phyloP scores from a whole-genome alignment of 352 stramenopile species.

The Globisporangium canariense region DNA sequence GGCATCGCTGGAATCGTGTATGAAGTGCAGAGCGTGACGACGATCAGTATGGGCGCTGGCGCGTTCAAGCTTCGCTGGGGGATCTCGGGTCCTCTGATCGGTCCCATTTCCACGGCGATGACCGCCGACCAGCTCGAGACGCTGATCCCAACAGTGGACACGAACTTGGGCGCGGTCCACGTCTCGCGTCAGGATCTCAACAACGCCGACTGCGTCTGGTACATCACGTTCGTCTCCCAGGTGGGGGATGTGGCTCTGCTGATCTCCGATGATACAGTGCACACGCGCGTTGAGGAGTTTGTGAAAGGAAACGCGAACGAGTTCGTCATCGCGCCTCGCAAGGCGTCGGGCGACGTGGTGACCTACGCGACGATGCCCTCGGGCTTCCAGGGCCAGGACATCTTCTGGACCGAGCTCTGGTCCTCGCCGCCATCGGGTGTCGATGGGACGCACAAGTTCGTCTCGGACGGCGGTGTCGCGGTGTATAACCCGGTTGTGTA shows the following conservation, averaged over 20 bases:
- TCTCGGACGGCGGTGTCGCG: slow-evolving; percentile 89
- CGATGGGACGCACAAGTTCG: slow-evolving; percentile 89
- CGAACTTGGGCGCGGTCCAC: slow-evolving; percentile 47
- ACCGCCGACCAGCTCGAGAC: slow-evolving; percentile 40
- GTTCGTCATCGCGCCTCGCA: slow-evolving; percentile 94
- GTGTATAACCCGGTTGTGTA: slow-evolving; percentile 90
- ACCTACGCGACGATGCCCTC: slow-evolving; percentile 76
- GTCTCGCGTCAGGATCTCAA: slow-evolving; percentile 57
- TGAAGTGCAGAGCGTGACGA: slow-evolving; percentile 92
- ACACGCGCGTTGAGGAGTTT: slow-evolving; percentile 81
- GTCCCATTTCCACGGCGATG: slow-evolving; percentile 36
- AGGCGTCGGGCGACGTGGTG: slow-evolving; percentile 88
- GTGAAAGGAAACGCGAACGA: slow-evolving; percentile 93
- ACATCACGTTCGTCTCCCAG: slow-evolving; percentile 84
- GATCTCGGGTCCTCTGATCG: slow-evolving; percentile 29
- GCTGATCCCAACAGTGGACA: slow-evolving; percentile 30
- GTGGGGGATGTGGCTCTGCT: slow-evolving; percentile 81
- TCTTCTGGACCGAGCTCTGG: slow-evolving; percentile 97
- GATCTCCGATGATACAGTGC: slow-evolving; percentile 37
- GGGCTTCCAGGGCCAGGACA: slow-evolving; percentile 88
- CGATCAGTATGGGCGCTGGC: slow-evolving; percentile 27
- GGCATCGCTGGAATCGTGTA: slow-evolving; percentile 94
- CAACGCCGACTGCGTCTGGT: slow-evolving; percentile 57
- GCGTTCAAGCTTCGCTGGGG: slow-evolving; percentile 52
- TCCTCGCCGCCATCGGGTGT: slow-evolving; percentile 66